These are phyloP conservation scores for Salvia splendens DNA, from an alignment of 257 asterid species.

Conservation along the genomic window DNA sequence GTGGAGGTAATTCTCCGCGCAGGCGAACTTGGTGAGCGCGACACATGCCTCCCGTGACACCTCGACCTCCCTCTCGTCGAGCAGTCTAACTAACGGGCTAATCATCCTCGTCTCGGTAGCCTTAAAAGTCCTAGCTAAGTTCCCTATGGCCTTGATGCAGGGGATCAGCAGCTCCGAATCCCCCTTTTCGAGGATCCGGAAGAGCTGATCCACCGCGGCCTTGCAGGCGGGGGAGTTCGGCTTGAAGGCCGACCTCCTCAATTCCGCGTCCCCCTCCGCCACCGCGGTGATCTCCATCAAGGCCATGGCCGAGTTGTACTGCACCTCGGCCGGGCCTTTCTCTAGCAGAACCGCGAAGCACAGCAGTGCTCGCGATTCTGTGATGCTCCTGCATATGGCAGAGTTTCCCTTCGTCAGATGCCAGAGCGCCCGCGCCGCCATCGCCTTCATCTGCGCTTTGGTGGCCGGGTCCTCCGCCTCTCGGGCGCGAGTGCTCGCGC, in stretches of 20 bases:
- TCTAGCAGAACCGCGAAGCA: constrained; percentile 74
- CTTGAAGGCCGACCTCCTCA: constrained; percentile 64
- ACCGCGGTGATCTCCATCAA: constrained; percentile 76
- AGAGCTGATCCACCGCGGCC: constrained; percentile 65
- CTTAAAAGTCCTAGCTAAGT: constrained; percentile 63
- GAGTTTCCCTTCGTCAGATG: constrained; percentile 67
- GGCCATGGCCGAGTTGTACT: constrained; percentile 76
- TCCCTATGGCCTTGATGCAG: constrained; percentile 60
- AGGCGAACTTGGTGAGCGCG: constrained; percentile 59
- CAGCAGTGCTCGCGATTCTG: constrained; percentile 72
- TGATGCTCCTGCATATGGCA: constrained; percentile 73
- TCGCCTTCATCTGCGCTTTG: constrained; percentile 68
- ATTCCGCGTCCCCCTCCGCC: constrained; percentile 62
- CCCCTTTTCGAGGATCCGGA: constrained; percentile 43
- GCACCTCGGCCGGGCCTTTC: constrained; percentile 67
- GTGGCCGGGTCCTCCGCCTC: constrained; percentile 77
- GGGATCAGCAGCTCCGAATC: constrained; percentile 63
- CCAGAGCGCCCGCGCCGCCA: constrained; percentile 90
- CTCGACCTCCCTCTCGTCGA: constrained; percentile 61
- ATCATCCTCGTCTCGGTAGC: constrained; percentile 72
- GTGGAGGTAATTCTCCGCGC: constrained; percentile 54
- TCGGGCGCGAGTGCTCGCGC: constrained; percentile 54
- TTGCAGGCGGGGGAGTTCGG: constrained; percentile 78
- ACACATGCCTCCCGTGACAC: constrained; percentile 56
- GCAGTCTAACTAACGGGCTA: constrained; percentile 54